phyloP scores from a whole-genome alignment of 1,284 basidiomycete genomes.

The Filobasidium uniguttulatum region DNA sequence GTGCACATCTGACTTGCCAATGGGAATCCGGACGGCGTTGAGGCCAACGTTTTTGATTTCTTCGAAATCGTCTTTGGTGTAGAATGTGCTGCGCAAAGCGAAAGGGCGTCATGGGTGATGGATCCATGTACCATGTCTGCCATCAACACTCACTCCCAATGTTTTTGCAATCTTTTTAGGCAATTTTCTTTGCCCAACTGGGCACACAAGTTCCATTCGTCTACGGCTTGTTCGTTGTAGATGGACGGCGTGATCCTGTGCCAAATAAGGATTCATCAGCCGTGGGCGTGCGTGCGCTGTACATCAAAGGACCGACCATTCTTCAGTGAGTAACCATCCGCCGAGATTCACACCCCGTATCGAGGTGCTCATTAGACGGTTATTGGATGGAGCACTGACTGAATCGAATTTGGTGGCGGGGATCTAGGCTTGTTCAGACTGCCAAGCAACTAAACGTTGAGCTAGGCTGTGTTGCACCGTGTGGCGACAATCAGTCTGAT shows the following conservation, averaged over 20 bases:
- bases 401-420: background rate
- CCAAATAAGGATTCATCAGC: background rate
- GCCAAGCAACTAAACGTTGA: background rate
- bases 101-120: background rate
- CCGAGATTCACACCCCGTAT: conserved; percentile 31
- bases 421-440: background rate
- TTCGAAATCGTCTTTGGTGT: conserved; percentile 22
- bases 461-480: background rate
- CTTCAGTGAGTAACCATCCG: conserved; percentile 27
- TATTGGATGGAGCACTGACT: background rate
- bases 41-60: conserved; percentile 21
- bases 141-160: conserved; percentile 21
- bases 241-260: conserved; percentile 24
- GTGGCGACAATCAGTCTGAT: background rate
- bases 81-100: conserved; percentile 23
- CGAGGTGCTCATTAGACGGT: no score
- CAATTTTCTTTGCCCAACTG: conserved; percentile 17
- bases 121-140: background rate
- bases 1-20: background rate
- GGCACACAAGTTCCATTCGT: conserved; percentile 23
- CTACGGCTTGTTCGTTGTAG: conserved; percentile 14
- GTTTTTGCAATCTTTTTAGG: conserved; percentile 10
- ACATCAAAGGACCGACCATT: conserved; percentile 17
- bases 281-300: background rate
- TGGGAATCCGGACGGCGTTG: conserved; percentile 22